A percentile compares a stretch with the other conserved stretches of the same genome.
These are phyloP conservation scores for Chlamydomonas schloesseri DNA, from an alignment of 139 green algal species.

Conservation along the genomic window DNA sequence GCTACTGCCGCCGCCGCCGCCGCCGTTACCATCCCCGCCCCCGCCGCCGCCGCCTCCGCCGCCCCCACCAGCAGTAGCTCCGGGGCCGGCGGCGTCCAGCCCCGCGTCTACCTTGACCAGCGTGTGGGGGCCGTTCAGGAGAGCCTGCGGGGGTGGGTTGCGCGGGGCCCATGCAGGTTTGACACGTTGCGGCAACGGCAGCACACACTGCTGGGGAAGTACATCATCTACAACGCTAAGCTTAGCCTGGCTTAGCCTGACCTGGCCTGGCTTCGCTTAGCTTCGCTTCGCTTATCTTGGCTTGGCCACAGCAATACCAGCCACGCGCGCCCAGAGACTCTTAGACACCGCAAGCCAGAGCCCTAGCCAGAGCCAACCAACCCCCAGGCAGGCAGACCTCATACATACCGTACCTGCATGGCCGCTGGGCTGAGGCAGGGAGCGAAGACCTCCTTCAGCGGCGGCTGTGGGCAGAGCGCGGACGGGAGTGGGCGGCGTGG, in stretches of 20 bases:
- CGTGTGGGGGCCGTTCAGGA: conserved; percentile 67
- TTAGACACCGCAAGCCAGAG: no score
- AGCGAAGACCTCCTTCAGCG: conserved; percentile 67
- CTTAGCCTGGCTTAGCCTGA: no score
- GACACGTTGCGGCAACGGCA: neutral
- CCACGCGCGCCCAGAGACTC: no score
- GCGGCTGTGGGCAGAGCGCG: conserved; percentile 15
- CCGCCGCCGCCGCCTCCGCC: neutral
- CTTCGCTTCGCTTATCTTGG: no score
- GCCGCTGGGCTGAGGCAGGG: conserved; percentile 46
- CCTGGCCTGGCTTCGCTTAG: no score
- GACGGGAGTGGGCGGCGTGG: neutral
- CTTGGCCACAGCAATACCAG: no score
- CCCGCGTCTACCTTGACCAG: conserved; percentile 42
- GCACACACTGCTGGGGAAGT: no score
- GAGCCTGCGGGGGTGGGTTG: neutral
- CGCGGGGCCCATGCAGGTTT: neutral
- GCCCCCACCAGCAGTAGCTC: conserved; percentile 15
- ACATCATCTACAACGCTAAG: no score
- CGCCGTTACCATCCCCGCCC: conserved; percentile 6
- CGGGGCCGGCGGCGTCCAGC: neutral
- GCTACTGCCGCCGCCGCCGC: neutral
- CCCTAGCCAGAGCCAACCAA: no score
- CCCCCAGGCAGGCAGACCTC: no score
- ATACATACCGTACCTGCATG: conserved; percentile 33